Base-by-base conservation (phyloP, 2,329 filamentous ascomycete species). In the Delphinella strobiligena region DNA sequence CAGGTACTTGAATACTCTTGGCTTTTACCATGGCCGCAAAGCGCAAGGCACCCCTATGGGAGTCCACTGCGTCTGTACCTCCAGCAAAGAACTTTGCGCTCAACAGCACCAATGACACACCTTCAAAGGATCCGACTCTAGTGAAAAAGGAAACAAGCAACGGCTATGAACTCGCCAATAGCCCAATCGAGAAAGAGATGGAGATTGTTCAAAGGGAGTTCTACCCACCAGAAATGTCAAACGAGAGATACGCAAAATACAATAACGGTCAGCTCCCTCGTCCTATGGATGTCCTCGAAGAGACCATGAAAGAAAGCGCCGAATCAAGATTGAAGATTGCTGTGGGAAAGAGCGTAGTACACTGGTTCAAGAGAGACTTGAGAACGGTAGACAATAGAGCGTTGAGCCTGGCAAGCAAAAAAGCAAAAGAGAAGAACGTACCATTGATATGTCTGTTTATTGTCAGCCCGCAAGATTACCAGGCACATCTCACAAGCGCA, bases 281-380 rank as follows among this genome's bases (percentile, higher is more conserved):
- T 0, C 88, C 87, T 0, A 81, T 93, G 15, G 76, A 87, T 49
- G 59, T 72, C 0, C 68, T 94, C 2, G 56, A 75, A 4, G 56
- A 64, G 1, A 76, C 78, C 0, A 66, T 87, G 4, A 55, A 67
- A 17, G 72, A 78, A 2, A 91, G 85, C 0, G 60, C 67, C 2
- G 50, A 60, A 0, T 56, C 61, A 27, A 70, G 82, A 7, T 63
- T 67, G 19, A 58, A 62, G 1, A 68, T 82, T 10, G 45, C 61
- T 1, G 62, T 69, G 0, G 72, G 73, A 19, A 64, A 74, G 18
- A 75, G 78, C 0, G 80, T 93, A 0, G 74, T 93, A 0, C 84
- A 93, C 60, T 94, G 87, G 87, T 94, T 89, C 66, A 93, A 91
- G 61, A 77, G 74, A 52, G 88, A 94, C 56, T 61, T 93, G 37